Conservation (phyloP, 2,329 filamentous ascomycete genomes). For the Trichoderma sp. region DNA sequence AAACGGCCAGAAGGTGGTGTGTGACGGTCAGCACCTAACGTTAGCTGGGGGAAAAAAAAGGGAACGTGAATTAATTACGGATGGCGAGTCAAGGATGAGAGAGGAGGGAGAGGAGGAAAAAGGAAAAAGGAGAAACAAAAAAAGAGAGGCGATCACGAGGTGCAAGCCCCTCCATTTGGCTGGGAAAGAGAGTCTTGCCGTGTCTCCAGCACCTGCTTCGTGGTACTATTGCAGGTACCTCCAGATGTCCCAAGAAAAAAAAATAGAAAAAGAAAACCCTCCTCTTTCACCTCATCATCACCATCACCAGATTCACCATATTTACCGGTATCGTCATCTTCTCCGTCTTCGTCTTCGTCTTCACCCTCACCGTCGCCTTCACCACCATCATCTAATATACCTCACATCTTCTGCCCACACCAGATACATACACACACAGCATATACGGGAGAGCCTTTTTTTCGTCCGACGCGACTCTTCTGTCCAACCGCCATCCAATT, state of each 20-base stretch:
- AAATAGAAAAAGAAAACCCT: no score
- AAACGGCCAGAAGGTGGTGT: constrained; percentile 7
- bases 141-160: constrained; percentile 16
- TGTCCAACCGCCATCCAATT: background rate
- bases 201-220: background rate
- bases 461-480: background rate
- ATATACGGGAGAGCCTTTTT: background rate
- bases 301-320: background rate
- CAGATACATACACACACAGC: background rate
- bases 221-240: background rate
- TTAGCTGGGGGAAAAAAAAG: background rate
- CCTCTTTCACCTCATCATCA: background rate
- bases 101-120: background rate
- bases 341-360: no score
- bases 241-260: background rate
- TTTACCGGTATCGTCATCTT: background rate
- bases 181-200: background rate
- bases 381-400: background rate
- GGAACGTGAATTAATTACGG: background rate
- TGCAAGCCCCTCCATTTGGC: background rate
- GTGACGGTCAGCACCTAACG: constrained; percentile 4
- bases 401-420: background rate
- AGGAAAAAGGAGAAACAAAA: background rate
- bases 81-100: background rate
- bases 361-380: background rate